phyloP scores from a whole-genome alignment of 2,329 filamentous ascomycete species.

The Aspergillus ochraceus region DNA sequence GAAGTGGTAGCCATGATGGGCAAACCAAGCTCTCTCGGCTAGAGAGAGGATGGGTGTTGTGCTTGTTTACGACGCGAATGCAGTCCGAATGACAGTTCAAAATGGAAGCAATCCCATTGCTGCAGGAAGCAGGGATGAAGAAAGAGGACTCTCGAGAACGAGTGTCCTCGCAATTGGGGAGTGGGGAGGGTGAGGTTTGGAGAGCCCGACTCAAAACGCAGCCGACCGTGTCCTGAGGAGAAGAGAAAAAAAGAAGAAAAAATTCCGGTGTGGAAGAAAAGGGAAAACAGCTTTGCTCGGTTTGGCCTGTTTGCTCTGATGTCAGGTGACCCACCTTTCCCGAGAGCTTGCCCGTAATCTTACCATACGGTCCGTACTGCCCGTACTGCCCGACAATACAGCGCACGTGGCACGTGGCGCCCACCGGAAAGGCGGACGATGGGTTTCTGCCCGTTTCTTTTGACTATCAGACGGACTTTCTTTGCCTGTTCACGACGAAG shows the following conservation, averaged over 20 bases:
- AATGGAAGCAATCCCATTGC: slow-evolving; percentile 39
- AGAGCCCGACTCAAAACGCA: slow-evolving; percentile 6
- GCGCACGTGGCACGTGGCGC: background rate
- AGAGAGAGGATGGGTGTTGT: slow-evolving; percentile 7
- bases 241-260: slow-evolving; percentile 23
- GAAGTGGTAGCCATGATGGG: slow-evolving; percentile 90
- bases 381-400: background rate
- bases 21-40: slow-evolving; percentile 22
- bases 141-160: slow-evolving; percentile 28
- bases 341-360: no score
- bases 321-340: slow-evolving; percentile 17
- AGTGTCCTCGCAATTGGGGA: slow-evolving; percentile 20
- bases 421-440: slow-evolving; percentile 25
- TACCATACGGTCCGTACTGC: background rate
- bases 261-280: slow-evolving; percentile 29
- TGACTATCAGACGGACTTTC: slow-evolving; percentile 8
- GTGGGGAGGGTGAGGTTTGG: slow-evolving; percentile 4
- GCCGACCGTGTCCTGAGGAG: slow-evolving; percentile 10
- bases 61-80: slow-evolving; percentile 28
- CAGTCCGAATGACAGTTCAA: slow-evolving; percentile 25
- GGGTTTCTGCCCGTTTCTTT: slow-evolving; percentile 40
- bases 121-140: slow-evolving; percentile 22
- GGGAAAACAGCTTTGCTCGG: slow-evolving; percentile 17
- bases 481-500: background rate
- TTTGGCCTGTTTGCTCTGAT: slow-evolving; percentile 22